phyloP scores from a whole-genome alignment of 1,139 yeast genomes.

The Saccharomyces pastorianus region DNA sequence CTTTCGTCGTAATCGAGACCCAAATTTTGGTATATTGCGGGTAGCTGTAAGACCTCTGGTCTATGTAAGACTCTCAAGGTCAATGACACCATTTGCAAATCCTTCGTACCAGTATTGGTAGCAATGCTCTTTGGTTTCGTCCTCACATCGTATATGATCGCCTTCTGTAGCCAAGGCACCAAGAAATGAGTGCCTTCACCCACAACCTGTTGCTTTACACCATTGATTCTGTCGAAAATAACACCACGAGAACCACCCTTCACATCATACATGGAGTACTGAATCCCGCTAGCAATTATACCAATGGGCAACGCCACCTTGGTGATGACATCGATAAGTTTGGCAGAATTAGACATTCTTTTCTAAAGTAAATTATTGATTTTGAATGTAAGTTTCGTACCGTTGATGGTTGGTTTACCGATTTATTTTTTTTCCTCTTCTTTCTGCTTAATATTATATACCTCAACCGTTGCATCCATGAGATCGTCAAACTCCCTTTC shows the following conservation, averaged over 20 bases:
- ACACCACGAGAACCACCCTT: conserved; percentile 95
- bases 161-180: conserved; percentile 92
- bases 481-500: neutral
- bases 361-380: neutral
- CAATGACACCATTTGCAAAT: conserved; percentile 88
- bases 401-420: neutral
- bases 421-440: neutral
- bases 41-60: conserved; percentile 79
- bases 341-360: conserved; percentile 4
- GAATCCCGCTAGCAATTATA: conserved; percentile 55
- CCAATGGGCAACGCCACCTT: conserved; percentile 65
- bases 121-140: conserved; percentile 89
- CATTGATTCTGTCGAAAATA: conserved; percentile 82
- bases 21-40: conserved; percentile 78
- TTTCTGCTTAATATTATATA: neutral
- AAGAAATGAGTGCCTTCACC: conserved; percentile 97
- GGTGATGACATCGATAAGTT: conserved; percentile 23
- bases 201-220: conserved; percentile 77
- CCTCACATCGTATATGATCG: conserved; percentile 83
- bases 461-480: neutral
- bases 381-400: neutral
- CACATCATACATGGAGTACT: conserved; percentile 80
- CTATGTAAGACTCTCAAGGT: conserved; percentile 90
- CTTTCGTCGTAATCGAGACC: conserved; percentile 96
- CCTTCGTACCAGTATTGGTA: conserved; percentile 95